phyloP scores from a whole-genome alignment of 2,329 filamentous ascomycete species.

The Calonectria pseudoreteaudii region DNA sequence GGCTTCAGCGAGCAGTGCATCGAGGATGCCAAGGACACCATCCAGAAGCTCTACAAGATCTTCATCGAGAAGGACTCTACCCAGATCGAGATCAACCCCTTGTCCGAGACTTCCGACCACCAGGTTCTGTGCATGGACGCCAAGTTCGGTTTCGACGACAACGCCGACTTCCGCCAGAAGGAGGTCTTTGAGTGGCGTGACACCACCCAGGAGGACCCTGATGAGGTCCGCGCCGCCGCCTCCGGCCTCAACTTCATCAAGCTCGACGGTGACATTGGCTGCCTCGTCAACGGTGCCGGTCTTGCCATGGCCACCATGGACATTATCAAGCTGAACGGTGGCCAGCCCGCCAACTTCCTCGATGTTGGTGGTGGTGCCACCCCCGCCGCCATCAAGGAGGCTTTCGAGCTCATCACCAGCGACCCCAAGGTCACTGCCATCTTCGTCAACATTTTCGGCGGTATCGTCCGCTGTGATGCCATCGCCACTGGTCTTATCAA shows the following conservation, averaged over 20 bases:
- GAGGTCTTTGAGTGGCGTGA: conserved; percentile 96
- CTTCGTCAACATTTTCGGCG: conserved; percentile 99
- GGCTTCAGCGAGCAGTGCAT: conserved; percentile 99
- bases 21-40: conserved; percentile 93
- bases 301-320: conserved; percentile 99
- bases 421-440: conserved; percentile 98
- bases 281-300: conserved; percentile 98
- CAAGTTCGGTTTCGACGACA: conserved; percentile 99
- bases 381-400: conserved; percentile 94
- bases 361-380: conserved; percentile 98
- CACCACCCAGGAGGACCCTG: conserved; percentile 92
- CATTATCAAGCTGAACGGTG: conserved; percentile 99
- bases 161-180: conserved; percentile 98
- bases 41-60: conserved; percentile 99
- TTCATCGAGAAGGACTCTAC: conserved; percentile 99
- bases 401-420: conserved; percentile 98
- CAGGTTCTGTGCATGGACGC: conserved; percentile 99
- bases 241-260: conserved; percentile 99
- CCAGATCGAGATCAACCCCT: conserved; percentile 99
- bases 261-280: conserved; percentile 98
- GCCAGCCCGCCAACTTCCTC: conserved; percentile 96
- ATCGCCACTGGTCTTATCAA: conserved; percentile 97
- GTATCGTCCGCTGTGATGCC: conserved; percentile 97
- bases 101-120: conserved; percentile 98
- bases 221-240: conserved; percentile 97